Evolutionary conservation across 768 basidiomycete genomes (phyloP).

Genomic region (Tylopilus vinaceipallidus): DNA sequence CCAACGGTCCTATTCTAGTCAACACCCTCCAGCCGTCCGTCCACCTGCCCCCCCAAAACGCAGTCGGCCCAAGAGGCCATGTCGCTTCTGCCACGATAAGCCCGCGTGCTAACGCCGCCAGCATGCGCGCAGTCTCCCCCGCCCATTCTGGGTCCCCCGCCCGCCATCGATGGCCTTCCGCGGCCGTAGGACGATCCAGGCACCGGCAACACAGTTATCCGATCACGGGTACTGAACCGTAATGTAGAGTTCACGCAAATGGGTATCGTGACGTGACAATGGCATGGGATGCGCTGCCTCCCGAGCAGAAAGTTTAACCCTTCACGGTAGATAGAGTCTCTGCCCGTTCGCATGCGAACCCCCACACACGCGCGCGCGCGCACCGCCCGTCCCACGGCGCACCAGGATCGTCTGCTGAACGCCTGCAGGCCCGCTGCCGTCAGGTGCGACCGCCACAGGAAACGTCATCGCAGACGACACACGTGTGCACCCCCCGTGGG

Average conservation of each 20-base stretch:
- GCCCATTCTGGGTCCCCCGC: slow-evolving; percentile 6
- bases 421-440: too few relatives aligned
- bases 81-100: neutral
- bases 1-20: neutral
- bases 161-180: slow-evolving; percentile 20
- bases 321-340: slow-evolving; percentile 4
- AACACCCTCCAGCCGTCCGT: neutral
- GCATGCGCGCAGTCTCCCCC: too few relatives aligned
- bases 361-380: neutral
- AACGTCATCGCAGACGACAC: too few relatives aligned
- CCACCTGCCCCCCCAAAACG: neutral
- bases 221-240: slow-evolving; percentile 18
- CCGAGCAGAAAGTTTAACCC: slow-evolving; percentile 8
- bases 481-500: slow-evolving; percentile 9
- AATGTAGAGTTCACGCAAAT: slow-evolving; percentile 25
- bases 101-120: too few relatives aligned
- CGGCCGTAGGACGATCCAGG: slow-evolving; percentile 34
- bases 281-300: slow-evolving; percentile 1
- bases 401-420: too few relatives aligned
- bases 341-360: slow-evolving; percentile 11
- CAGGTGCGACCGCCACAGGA: slow-evolving; percentile 3
- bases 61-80: neutral
- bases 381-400: too few relatives aligned
- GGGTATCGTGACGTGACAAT: slow-evolving; percentile 21
- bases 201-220: slow-evolving; percentile 20